Conservation (phyloP, 2,329 filamentous ascomycete species). For the Aspergillus candidus region DNA sequence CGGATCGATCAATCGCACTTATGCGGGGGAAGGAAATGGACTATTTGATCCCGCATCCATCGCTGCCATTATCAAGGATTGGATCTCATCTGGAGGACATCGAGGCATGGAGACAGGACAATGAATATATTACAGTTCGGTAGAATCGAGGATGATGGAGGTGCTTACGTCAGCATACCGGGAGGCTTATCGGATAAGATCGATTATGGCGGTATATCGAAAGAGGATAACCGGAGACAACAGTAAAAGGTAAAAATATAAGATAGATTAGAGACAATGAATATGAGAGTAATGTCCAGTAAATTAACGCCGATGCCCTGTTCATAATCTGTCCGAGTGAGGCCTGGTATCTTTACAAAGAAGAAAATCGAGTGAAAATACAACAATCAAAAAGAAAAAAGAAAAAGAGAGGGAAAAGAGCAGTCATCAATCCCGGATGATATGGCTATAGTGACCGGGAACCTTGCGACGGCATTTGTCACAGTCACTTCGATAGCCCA, state of each 20-base stretch:
- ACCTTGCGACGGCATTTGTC: conserved; percentile 70
- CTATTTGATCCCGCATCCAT: background rate
- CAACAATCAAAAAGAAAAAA: background rate
- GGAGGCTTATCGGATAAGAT: conserved; percentile 13
- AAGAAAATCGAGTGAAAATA: too few species aligned
- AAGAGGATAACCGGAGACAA: background rate
- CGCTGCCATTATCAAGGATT: background rate
- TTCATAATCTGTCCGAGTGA: too few species aligned
- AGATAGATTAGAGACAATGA: too few species aligned
- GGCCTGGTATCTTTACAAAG: too few species aligned
- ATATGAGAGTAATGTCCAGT: too few species aligned
- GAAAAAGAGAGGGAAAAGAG: background rate
- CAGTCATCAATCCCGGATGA: conserved; percentile 44
- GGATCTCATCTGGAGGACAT: too few species aligned
- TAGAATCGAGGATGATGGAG: conserved; percentile 11
- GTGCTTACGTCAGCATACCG: conserved; percentile 21
- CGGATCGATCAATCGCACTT: background rate
- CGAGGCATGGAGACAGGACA: too few species aligned
- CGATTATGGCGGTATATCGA: background rate
- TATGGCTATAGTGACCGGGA: conserved; percentile 75
- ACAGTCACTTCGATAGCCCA: conserved; percentile 72
- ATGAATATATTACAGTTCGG: background rate
- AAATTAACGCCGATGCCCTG: too few species aligned
- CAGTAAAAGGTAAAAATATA: too few species aligned
- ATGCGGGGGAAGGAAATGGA: conserved; percentile 13